Percentiles rank a stretch among this genome's conserved stretches.
Evolutionary conservation across 495 filamentous ascomycete species (phyloP).

Genomic region (Aspergillus mulundensis): DNA sequence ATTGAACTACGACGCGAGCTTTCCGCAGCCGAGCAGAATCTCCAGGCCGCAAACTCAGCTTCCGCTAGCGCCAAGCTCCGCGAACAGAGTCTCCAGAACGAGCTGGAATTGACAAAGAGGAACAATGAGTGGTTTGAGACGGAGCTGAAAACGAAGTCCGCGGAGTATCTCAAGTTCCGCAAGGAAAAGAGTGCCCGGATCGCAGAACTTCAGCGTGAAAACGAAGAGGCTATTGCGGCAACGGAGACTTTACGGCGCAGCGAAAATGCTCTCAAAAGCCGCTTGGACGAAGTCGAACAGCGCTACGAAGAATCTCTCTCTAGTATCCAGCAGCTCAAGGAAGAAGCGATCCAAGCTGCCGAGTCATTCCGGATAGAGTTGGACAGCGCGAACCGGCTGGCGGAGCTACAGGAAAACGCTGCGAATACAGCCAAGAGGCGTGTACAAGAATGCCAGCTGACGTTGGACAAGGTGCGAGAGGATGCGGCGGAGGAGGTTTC

Average conservation of each 20-base stretch:
- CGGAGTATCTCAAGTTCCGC: conserved; percentile 82
- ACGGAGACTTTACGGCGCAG: conserved; percentile 73
- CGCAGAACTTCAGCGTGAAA: conserved; percentile 77
- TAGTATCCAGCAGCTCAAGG: conserved; percentile 78
- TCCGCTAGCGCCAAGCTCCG: conserved; percentile 76
- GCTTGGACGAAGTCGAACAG: conserved; percentile 76
- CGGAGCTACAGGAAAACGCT: conserved; percentile 79
- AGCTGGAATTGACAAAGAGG: conserved; percentile 77
- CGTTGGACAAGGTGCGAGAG: conserved; percentile 73
- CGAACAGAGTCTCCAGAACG: conserved; percentile 82
- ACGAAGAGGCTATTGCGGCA: conserved; percentile 74
- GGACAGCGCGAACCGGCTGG: conserved; percentile 72
- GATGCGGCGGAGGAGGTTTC: conserved; percentile 79
- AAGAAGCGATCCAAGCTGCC: conserved; percentile 70
- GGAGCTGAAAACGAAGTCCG: conserved; percentile 82
- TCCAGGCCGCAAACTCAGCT: conserved; percentile 74
- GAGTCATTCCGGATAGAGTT: conserved; percentile 81
- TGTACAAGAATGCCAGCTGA: conserved; percentile 73
- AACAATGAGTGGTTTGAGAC: conserved; percentile 89
- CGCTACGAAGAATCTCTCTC: conserved; percentile 80
- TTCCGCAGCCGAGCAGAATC: conserved; percentile 70
- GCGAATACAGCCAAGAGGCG: conserved; percentile 75
- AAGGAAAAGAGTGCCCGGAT: conserved; percentile 91
- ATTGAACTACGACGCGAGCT: conserved; percentile 77
- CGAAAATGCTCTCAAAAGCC: conserved; percentile 72